phyloP scores from a whole-genome alignment of 495 filamentous ascomycete species.

The Chaetomium cochliodes region DNA sequence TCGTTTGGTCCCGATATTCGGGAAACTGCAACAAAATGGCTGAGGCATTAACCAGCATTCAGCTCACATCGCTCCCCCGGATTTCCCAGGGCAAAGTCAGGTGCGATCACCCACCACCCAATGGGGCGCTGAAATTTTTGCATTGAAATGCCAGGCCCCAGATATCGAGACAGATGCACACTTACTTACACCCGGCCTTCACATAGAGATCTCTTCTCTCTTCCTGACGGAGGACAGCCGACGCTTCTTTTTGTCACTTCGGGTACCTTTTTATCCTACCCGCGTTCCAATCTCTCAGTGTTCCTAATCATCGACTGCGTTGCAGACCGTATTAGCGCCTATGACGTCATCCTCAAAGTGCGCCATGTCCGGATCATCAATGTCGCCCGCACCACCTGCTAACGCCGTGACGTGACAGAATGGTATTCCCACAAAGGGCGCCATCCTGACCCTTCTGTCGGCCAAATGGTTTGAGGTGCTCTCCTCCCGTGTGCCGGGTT shows the following conservation, averaged over 20 bases:
- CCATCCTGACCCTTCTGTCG: slow-evolving; percentile 79
- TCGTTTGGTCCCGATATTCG: too few species aligned
- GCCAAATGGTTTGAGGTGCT: slow-evolving; percentile 84
- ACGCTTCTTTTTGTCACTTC: slow-evolving; percentile 80
- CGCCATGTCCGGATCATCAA: slow-evolving; percentile 47
- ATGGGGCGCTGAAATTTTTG: background rate
- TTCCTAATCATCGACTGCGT: background rate
- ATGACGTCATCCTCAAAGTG: slow-evolving; percentile 67
- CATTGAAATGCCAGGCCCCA: background rate
- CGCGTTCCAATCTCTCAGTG: background rate
- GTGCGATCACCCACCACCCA: slow-evolving; percentile 43
- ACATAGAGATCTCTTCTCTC: slow-evolving; percentile 23
- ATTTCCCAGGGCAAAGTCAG: slow-evolving; percentile 65
- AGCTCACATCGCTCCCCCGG: slow-evolving; percentile 11
- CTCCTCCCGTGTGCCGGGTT: slow-evolving; percentile 57
- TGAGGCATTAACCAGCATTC: slow-evolving; percentile 12
- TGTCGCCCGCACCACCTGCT: background rate
- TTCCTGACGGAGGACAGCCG: slow-evolving; percentile 71
- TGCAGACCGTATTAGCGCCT: slow-evolving; percentile 85
- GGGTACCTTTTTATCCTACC: background rate
- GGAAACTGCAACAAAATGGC: slow-evolving; percentile 5
- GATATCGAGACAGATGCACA: background rate
- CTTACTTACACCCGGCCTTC: background rate
- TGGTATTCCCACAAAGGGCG: slow-evolving; percentile 82
- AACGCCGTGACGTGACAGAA: slow-evolving; percentile 43